These are phyloP conservation scores for Aspergillus neoniger DNA, from an alignment of 2,329 filamentous ascomycete species.

Conservation along the genomic window DNA sequence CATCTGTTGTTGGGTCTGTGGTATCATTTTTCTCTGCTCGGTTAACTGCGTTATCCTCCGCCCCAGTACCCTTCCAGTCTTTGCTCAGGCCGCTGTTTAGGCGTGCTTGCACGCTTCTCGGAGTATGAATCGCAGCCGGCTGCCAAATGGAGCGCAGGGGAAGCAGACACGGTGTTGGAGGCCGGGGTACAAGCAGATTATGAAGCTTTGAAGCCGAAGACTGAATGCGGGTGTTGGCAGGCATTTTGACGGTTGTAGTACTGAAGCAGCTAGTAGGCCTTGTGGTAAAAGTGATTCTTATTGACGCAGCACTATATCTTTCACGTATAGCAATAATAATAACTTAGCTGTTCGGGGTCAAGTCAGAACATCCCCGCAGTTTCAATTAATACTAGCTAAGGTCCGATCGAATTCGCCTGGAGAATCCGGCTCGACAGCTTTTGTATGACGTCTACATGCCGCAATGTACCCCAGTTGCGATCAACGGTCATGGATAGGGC, in stretches of 20 bases:
- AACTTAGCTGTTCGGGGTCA: background rate
- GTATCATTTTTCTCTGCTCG: constrained; percentile 34
- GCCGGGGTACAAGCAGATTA: constrained; percentile 16
- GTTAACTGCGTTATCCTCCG: constrained; percentile 37
- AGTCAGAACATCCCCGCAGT: background rate
- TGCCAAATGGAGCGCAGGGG: constrained; percentile 22
- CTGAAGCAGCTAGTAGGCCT: background rate
- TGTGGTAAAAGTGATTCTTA: background rate
- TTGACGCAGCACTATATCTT: background rate
- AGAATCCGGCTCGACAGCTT: background rate
- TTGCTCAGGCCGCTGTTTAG: constrained; percentile 25
- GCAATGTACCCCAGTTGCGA: constrained; percentile 22
- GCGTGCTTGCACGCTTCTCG: constrained; percentile 18
- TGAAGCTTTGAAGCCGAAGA: constrained; percentile 16
- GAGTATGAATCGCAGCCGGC: constrained; percentile 16
- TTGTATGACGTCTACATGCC: constrained; percentile 36
- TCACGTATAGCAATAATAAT: background rate
- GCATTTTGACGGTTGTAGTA: constrained; percentile 17
- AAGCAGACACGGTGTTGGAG: constrained; percentile 18
- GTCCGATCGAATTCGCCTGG: background rate
- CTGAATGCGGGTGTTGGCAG: constrained; percentile 16
- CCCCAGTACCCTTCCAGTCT: constrained; percentile 38
- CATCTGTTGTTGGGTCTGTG: constrained; percentile 36
- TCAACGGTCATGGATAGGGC: constrained; percentile 15
- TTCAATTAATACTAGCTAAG: background rate